phyloP scores from a whole-genome alignment of 345 rosid species.

The Sonneratia caseolaris region DNA sequence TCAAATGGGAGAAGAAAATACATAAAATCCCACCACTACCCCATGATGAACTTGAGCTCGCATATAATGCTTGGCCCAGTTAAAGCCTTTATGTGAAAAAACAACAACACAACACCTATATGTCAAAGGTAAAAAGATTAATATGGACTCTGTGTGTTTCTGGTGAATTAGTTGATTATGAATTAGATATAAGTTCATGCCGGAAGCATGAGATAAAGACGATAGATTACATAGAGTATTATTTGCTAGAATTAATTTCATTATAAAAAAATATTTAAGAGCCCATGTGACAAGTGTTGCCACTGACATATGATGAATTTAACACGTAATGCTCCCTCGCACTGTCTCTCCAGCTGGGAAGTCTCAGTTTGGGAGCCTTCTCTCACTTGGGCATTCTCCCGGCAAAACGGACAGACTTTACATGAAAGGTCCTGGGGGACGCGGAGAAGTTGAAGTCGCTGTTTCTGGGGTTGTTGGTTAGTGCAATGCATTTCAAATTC shows the following conservation, averaged over 20 bases:
- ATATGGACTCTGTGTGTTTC: too few species aligned
- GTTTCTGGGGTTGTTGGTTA: conserved; percentile 88
- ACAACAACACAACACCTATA: too few species aligned
- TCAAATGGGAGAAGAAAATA: too few species aligned
- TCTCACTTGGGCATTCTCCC: conserved; percentile 56
- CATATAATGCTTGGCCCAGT: too few species aligned
- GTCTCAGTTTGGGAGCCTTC: conserved; percentile 75
- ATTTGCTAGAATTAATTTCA: background rate
- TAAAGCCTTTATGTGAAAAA: too few species aligned
- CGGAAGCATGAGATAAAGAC: background rate
- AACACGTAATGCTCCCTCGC: background rate
- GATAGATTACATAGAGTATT: background rate
- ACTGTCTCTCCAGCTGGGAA: conserved; percentile 44
- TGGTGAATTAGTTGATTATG: too few species aligned
- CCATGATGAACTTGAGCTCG: too few species aligned
- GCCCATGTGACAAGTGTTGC: background rate
- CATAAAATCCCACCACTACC: too few species aligned
- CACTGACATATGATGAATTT: background rate
- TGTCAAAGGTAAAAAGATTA: too few species aligned
- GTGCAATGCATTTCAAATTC: background rate
- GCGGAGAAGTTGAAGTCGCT: conserved; percentile 98
- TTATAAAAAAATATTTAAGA: background rate
- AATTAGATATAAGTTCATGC: too few species aligned
- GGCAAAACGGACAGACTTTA: conserved; percentile 79
- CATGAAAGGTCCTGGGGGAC: conserved; percentile 99